Evolutionary conservation across 495 filamentous ascomycete species (phyloP).

Genomic region (Penicillium tannophilum): DNA sequence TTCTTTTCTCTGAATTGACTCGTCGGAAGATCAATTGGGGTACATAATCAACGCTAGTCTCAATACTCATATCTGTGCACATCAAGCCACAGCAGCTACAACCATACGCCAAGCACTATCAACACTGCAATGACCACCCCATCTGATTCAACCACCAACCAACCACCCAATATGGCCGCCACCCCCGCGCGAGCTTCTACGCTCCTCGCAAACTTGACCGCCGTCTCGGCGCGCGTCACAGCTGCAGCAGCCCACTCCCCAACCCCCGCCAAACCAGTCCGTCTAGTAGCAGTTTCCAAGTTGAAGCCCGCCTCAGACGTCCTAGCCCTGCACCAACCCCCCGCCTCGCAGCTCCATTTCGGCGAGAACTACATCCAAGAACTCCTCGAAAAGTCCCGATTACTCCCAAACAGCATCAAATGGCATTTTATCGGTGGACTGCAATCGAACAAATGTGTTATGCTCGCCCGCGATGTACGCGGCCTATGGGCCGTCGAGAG

Average conservation of each 20-base stretch:
- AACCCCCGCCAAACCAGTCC: constrained; percentile 44
- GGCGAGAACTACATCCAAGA: constrained; percentile 98
- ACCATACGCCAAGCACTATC: background rate
- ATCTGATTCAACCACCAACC: constrained; percentile 10
- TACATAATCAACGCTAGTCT: background rate
- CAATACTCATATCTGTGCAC: background rate
- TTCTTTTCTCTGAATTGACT: constrained; percentile 8
- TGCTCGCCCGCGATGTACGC: constrained; percentile 76
- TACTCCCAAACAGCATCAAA: constrained; percentile 75
- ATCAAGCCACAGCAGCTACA: background rate
- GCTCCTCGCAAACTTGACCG: constrained; percentile 42
- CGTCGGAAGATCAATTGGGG: background rate
- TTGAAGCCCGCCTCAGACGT: constrained; percentile 89
- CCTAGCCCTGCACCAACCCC: constrained; percentile 70
- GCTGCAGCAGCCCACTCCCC: constrained; percentile 26
- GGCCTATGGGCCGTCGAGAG: constrained; percentile 94
- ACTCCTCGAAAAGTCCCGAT: constrained; percentile 77
- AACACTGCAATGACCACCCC: constrained; percentile 26
- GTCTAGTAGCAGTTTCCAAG: constrained; percentile 92
- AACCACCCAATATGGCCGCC: constrained; percentile 35
- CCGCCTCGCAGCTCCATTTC: constrained; percentile 71
- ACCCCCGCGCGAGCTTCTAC: constrained; percentile 39
- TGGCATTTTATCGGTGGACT: constrained; percentile 98
- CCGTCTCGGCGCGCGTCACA: constrained; percentile 38
- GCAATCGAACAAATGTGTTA: constrained; percentile 89